Evolutionary conservation across 1,139 yeast genomes (phyloP).

Genomic region (Kazachstania sp.): DNA sequence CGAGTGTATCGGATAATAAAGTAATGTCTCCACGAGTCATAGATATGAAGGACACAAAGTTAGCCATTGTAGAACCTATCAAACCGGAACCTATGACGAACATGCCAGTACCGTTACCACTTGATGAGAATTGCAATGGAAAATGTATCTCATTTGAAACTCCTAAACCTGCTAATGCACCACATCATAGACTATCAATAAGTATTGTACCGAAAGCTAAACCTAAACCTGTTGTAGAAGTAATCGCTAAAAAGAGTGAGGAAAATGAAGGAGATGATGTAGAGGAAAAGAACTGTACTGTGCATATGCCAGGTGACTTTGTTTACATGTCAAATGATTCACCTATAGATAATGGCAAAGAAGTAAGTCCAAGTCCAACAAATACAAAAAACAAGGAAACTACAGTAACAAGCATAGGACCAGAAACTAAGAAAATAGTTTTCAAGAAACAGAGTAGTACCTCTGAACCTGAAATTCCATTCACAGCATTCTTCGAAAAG

Average conservation of each 20-base stretch:
- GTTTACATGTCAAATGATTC: conserved; percentile 16
- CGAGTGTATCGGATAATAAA: not conserved
- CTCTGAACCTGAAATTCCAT: conserved; percentile 62
- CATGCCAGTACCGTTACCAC: not conserved
- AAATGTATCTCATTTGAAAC: conserved; percentile 23
- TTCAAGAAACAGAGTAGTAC: conserved; percentile 5
- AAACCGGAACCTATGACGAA: not conserved
- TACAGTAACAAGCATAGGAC: not conserved
- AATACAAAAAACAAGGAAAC: not conserved
- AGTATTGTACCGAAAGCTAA: conserved; percentile 27
- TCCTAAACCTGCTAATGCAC: conserved; percentile 20
- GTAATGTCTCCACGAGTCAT: not conserved
- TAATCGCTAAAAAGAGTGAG: not conserved
- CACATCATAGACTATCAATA: conserved; percentile 42
- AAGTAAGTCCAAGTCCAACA: not conserved
- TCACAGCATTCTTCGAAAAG: conserved; percentile 58
- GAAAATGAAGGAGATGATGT: conserved; percentile 3
- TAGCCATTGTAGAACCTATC: not conserved
- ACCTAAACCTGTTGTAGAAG: not conserved
- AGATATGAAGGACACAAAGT: not conserved
- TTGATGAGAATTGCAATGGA: not conserved
- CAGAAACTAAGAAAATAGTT: conserved; percentile 3
- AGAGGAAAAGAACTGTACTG: conserved; percentile 26
- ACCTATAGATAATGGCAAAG: not conserved
- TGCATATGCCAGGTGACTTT: conserved; percentile 33